Base-by-base conservation (phyloP, 108 stramenopile species). In the Cyclotella kingstonii region DNA sequence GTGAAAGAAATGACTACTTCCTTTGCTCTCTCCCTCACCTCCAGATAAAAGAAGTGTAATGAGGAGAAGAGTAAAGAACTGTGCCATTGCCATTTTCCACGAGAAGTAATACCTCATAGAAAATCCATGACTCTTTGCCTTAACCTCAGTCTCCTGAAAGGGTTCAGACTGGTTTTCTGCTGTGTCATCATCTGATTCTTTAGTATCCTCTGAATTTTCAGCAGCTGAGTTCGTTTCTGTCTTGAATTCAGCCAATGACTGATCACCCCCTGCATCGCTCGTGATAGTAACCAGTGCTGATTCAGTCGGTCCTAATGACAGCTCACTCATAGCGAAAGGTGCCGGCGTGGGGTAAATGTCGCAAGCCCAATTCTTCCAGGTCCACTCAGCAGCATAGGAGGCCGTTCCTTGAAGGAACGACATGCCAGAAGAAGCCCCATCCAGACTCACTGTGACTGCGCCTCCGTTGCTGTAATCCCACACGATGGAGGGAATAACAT, bases 401-500 rank as follows among this genome's bases (percentile, higher is more conserved):
- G 49, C 50, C 38, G 46, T n/a, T 17, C 9, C 39, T 27, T 27
- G 23, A 46, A n/a, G 40, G 26, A 48, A 62, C 12, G 12, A 5
- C 23, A 19, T 53, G 52, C 15, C 1, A 27, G 8, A 17, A 5
- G n/a, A 5, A 6, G 8, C 12, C 8, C 25, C 43, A 17, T 49
- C 28, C 25, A 26, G 21, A 6, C 25, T n/a, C 0, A 43, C 19
- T 5, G 42, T 28, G 12, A 57, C 41, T 12, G 49, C 14, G 7
- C 29, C 49, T 4, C 29, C 49, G 2, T 14, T 26, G 26, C 29
- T 15, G 5, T 50, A 44, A 29, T 29, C 68, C 69, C 69, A 70
- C 4, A 33, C 28, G 1, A 62, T 48, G 7, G 10, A 11, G 34
- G 58, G 68, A 14, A 59, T n/a, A 0, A 48, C 53, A 1, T 36